Evolutionary conservation across 2,329 filamentous ascomycete genomes (phyloP).

Genomic region (Penicillium sp.): DNA sequence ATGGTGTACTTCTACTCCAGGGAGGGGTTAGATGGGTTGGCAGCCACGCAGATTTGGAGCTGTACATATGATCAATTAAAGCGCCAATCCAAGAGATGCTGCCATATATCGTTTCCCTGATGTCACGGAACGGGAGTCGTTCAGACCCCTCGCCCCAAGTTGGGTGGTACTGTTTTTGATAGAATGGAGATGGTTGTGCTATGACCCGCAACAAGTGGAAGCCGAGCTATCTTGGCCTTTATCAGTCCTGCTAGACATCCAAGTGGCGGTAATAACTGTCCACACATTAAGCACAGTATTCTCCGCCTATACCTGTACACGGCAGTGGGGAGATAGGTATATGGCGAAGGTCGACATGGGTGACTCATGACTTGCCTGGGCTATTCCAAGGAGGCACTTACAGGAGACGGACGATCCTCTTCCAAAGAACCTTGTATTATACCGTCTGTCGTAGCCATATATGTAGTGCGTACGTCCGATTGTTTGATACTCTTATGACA

Average conservation of each 20-base stretch:
- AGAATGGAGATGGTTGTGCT: neutral
- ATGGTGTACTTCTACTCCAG: constrained; percentile 36
- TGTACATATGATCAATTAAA: constrained; percentile 37
- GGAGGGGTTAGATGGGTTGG: constrained; percentile 25
- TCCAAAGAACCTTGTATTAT: neutral
- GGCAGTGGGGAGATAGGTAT: too few species aligned
- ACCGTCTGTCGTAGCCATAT: neutral
- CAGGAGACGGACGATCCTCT: too few species aligned
- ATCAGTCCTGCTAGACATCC: too few species aligned
- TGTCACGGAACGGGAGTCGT: neutral
- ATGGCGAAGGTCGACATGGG: neutral
- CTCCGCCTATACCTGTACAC: too few species aligned
- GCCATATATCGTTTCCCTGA: constrained; percentile 5
- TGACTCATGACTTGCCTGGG: neutral
- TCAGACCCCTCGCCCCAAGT: neutral
- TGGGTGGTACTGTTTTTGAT: neutral
- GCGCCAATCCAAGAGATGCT: constrained; percentile 31
- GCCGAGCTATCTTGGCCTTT: neutral
- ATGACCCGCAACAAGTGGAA: neutral
- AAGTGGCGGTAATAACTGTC: neutral
- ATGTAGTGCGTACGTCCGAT: too few species aligned
- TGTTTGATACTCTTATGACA: neutral
- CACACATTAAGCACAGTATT: neutral
- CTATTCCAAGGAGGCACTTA: too few species aligned
- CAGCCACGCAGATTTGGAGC: constrained; percentile 28